Percentiles rank a stretch among this genome's conserved stretches.
phyloP scores from a whole-genome alignment of 176 grass and related monocot genomes.

The Avena eriantha region DNA sequence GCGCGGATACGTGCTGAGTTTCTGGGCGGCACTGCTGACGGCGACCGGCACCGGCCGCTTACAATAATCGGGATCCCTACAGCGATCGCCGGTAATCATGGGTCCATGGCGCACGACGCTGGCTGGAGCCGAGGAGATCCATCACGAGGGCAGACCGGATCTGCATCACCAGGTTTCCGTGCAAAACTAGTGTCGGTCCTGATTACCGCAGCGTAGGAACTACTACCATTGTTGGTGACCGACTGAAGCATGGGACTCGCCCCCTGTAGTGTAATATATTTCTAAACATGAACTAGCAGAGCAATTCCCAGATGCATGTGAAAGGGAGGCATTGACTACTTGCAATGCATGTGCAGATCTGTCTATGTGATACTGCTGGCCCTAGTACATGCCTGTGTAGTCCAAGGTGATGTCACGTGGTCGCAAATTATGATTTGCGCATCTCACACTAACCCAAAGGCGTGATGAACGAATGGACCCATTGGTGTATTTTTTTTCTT shows the following conservation, averaged over 20 bases:
- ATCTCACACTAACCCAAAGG: not conserved
- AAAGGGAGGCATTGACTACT: not conserved
- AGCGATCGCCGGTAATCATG: constrained; percentile 28
- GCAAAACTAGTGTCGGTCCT: not conserved
- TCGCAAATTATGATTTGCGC: not conserved
- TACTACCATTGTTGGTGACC: not conserved
- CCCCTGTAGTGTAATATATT: not conserved
- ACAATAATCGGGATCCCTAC: constrained; percentile 1
- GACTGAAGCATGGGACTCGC: not conserved
- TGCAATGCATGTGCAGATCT: not conserved
- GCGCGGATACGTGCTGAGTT: constrained; percentile 34
- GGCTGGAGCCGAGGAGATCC: not conserved
- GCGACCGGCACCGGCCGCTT: constrained; percentile 21
- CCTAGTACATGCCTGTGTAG: not conserved
- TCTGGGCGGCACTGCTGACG: constrained; percentile 47
- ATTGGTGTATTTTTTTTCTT: not conserved
- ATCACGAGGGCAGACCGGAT: constrained; percentile 14
- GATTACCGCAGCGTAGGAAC: not conserved
- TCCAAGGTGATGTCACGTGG: constrained; percentile 45
- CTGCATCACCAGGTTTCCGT: not conserved
- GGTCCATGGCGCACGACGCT: constrained; percentile 21
- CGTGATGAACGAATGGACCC: not conserved
- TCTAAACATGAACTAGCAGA: not conserved
- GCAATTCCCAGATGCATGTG: not conserved
- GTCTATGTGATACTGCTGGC: not conserved